These are phyloP conservation scores for Paramyrothecium roridum DNA, from an alignment of 2,329 filamentous ascomycete genomes.

Conservation along the genomic window DNA sequence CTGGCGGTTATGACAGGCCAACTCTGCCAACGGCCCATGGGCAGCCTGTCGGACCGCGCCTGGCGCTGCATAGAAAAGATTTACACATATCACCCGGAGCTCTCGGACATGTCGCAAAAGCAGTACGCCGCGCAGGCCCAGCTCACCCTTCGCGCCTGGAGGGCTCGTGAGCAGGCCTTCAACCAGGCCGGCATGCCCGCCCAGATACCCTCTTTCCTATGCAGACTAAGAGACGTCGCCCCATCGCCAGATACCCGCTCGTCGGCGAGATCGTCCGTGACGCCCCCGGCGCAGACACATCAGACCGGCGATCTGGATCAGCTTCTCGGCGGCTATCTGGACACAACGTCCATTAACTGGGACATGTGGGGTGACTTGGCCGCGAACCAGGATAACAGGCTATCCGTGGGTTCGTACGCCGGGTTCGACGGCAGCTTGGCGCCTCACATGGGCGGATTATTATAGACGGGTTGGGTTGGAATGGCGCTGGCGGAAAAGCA, in stretches of 20 bases:
- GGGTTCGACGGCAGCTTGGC: neutral
- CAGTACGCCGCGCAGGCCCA: slow-evolving; percentile 41
- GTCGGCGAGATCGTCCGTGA: slow-evolving; percentile 22
- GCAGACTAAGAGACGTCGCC: slow-evolving; percentile 38
- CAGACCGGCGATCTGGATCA: slow-evolving; percentile 35
- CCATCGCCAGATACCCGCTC: slow-evolving; percentile 34
- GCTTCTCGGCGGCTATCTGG: slow-evolving; percentile 40
- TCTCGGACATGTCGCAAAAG: slow-evolving; percentile 46
- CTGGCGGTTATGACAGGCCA: slow-evolving; percentile 54
- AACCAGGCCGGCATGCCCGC: slow-evolving; percentile 31
- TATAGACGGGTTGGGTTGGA: neutral
- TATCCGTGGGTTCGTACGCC: neutral
- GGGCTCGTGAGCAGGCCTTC: slow-evolving; percentile 41
- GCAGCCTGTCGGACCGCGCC: slow-evolving; percentile 49
- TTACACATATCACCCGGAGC: slow-evolving; percentile 47
- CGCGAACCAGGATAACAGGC: slow-evolving; percentile 14
- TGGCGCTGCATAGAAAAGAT: slow-evolving; percentile 46
- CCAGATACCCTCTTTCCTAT: slow-evolving; percentile 42
- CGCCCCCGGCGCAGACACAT: slow-evolving; percentile 21
- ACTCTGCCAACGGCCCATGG: slow-evolving; percentile 45
- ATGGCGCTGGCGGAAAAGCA: neutral
- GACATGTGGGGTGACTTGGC: slow-evolving; percentile 38
- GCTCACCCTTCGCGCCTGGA: slow-evolving; percentile 51
- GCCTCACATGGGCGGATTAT: slow-evolving; percentile 11
- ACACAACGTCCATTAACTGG: slow-evolving; percentile 41